Evolutionary conservation across 208 protist genomes (phyloP), one percentile per base, ranked within the genome.

Genomic region (Crithidia thermophila): DNA sequence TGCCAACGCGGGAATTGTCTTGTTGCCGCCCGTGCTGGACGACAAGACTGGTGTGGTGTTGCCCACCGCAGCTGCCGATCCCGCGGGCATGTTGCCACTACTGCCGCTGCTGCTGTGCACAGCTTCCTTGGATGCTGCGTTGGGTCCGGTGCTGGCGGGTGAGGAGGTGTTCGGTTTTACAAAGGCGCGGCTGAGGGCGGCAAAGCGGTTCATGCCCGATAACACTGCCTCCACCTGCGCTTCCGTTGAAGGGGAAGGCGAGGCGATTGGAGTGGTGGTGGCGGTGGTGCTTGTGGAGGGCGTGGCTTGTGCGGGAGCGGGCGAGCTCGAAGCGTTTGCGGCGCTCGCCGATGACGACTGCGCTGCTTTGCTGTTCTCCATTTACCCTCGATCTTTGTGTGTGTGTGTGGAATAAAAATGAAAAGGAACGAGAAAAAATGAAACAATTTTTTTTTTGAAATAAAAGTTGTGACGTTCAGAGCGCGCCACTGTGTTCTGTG

Each of bases 191-290:
- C 52, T 62, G 23, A 67, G 60, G 4, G 59, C 68, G 9, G 60
- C 68, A 36, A 75, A 75, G 40, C 68, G 68, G 34, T 63, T 56
- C 47, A 57, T 55, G 25, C 60, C 49, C 7, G 49, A 21, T 6
- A 66, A 34, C 6, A 66, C 60, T 3, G 60, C 57, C 30, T 62
- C 57, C 42, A 62, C 39, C 30, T 51, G 39, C 3, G 57, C 39
- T 20, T 49, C 42, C 2, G 42, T 30, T 1, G 42, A 13, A 13
- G n/a, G 13, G 55, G 25, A 27, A 16, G 23, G 37, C 3, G 55
- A 46, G 3, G 39, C 8, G 34, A 28, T 25, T 11, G 9, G 34
- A 6, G 7, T 5, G 25, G 7, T 9, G 34, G 39, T 11, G 34
- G 34, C 30, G 55, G n/a, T 25, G 20, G 33, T 10, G 18, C 39